Percentiles rank a stretch among this genome's conserved stretches.
Conservation (phyloP, 164 flowering plant genomes). For the Magnolia sinica region DNA sequence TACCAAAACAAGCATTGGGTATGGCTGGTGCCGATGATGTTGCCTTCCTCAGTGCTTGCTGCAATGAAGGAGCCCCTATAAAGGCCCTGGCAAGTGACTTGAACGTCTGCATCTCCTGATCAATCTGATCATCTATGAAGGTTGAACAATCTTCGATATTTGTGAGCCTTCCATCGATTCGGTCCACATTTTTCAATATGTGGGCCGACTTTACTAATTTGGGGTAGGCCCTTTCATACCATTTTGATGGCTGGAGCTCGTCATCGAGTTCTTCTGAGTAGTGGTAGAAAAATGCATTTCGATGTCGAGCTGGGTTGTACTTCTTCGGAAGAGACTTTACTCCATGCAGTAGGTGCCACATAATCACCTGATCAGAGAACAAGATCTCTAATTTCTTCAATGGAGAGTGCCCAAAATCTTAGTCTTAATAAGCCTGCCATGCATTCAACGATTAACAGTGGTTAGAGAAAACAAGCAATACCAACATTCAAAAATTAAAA, state of each 20-base stretch:
- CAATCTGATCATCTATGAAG: constrained; percentile 35
- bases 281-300: constrained; percentile 31
- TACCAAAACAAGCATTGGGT: constrained; percentile 32
- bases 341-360: constrained; percentile 2
- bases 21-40: not conserved
- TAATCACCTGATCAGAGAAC: not conserved
- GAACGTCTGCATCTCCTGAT: constrained; percentile 36
- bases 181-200: constrained; percentile 48
- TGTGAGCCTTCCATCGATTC: constrained; percentile 55
- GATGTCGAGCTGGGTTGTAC: constrained; percentile 10
- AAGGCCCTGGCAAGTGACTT: constrained; percentile 55
- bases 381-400: not conserved
- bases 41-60: constrained; percentile 32
- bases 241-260: constrained; percentile 29
- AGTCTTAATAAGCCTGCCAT: not conserved
- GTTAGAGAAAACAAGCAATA: not conserved
- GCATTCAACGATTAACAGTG: not conserved
- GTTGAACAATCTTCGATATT: constrained; percentile 36
- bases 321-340: constrained; percentile 10
- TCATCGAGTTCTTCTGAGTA: constrained; percentile 25
- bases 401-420: not conserved
- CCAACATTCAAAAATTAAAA: not conserved
- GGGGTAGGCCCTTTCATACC: constrained; percentile 37
- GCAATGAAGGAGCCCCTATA: constrained; percentile 47
- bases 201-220: constrained; percentile 8